A percentile compares a stretch with the other conserved stretches of the same genome.
phyloP scores from a whole-genome alignment of 306 rosid genomes.

The Cucurbita ficifolia region DNA sequence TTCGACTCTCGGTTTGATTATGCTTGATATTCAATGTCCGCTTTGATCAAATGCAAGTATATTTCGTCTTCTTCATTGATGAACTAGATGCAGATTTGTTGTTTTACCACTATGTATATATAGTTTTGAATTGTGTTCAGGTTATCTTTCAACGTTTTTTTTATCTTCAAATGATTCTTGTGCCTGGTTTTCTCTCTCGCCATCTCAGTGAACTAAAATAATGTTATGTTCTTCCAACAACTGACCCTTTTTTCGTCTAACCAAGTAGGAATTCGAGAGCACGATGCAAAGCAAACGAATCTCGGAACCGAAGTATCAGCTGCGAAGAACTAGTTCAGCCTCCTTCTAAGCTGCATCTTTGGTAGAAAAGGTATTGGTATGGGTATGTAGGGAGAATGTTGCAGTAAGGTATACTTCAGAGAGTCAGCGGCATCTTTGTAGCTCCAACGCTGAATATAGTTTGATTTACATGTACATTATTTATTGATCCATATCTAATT shows the following conservation, averaged over 20 bases:
- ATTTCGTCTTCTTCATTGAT: neutral
- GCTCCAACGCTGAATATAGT: neutral
- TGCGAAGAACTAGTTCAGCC: conserved; percentile 57
- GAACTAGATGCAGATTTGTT: neutral
- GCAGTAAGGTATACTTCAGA: neutral
- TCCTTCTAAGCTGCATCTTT: conserved; percentile 15
- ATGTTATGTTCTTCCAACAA: neutral
- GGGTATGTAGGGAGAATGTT: neutral
- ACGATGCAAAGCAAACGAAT: conserved; percentile 13
- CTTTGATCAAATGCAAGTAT: neutral
- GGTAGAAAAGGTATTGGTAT: neutral
- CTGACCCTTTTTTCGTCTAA: neutral
- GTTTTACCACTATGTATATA: neutral
- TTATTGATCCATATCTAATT: neutral
- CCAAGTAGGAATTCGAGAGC: conserved; percentile 39
- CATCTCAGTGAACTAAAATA: neutral
- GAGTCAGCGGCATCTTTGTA: neutral
- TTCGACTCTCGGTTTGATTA: neutral
- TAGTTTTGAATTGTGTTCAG: neutral
- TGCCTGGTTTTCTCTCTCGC: neutral
- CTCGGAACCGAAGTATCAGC: conserved; percentile 37
- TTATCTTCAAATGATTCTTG: neutral
- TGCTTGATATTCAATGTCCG: neutral
- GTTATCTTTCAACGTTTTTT: neutral
- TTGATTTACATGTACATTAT: conserved; percentile 4